Percentiles rank a stretch among this genome's conserved stretches.
phyloP scores from a whole-genome alignment of 108 stramenopile species.

The Asterionellopsis glacialis region DNA sequence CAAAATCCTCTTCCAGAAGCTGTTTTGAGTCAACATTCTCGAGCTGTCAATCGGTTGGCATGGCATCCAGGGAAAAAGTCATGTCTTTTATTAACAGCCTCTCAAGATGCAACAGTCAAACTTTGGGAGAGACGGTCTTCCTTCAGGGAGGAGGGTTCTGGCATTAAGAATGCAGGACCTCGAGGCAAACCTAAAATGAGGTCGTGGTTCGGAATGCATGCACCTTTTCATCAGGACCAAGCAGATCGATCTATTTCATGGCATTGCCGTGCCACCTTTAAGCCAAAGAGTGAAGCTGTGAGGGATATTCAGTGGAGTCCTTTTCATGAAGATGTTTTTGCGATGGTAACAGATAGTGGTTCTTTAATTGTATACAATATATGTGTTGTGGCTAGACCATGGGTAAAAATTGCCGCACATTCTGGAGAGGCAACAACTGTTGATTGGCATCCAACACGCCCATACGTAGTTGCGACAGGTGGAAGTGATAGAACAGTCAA shows the following conservation, averaged over 20 bases:
- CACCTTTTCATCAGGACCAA: background rate
- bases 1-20: constrained; percentile 71
- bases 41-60: constrained; percentile 75
- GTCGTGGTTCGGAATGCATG: constrained; percentile 31
- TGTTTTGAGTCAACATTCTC: constrained; percentile 60
- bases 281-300: constrained; percentile 79
- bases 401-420: constrained; percentile 67
- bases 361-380: constrained; percentile 67
- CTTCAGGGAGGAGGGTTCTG: background rate
- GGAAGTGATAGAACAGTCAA: constrained; percentile 77
- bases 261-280: constrained; percentile 55
- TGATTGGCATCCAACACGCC: constrained; percentile 79
- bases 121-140: constrained; percentile 43
- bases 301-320: constrained; percentile 76
- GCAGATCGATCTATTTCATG: constrained; percentile 27
- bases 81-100: constrained; percentile 62
- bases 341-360: constrained; percentile 71
- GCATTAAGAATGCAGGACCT: constrained; percentile 12
- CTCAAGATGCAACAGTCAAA: constrained; percentile 57
- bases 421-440: constrained; percentile 75
- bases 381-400: constrained; percentile 37
- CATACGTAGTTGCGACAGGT: constrained; percentile 70
- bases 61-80: constrained; percentile 71
- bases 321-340: constrained; percentile 72
- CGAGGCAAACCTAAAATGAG: constrained; percentile 2